Conservation (phyloP, 345 rosid species). For the Pelargonium nanum region DNA sequence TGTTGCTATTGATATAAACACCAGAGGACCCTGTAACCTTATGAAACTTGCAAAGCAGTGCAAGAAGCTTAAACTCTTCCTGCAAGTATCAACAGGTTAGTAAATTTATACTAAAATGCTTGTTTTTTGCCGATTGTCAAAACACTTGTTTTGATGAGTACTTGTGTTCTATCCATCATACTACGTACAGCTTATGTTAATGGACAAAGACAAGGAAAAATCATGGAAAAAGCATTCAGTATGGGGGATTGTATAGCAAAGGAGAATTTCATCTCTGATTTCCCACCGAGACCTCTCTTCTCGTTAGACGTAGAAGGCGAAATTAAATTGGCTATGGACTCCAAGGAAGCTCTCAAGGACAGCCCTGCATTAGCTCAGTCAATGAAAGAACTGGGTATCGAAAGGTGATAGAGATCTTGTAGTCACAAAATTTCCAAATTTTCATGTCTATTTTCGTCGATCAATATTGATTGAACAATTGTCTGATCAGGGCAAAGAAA, state of each 20-base stretch:
- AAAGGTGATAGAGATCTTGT: constrained; percentile 35
- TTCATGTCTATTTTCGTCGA: too few relatives aligned
- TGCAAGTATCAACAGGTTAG: constrained; percentile 63
- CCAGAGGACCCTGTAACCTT: constrained; percentile 55
- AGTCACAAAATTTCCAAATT: background rate
- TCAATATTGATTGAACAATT: background rate
- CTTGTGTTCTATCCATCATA: background rate
- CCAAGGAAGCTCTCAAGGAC: constrained; percentile 25
- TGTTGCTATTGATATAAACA: constrained; percentile 61
- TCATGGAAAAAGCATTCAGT: constrained; percentile 70
- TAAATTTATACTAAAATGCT: background rate
- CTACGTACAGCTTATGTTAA: constrained; percentile 75
- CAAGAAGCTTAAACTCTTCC: constrained; percentile 53
- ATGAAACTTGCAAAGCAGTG: constrained; percentile 67
- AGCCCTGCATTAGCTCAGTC: constrained; percentile 30
- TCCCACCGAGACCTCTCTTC: constrained; percentile 17
- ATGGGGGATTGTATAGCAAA: constrained; percentile 64
- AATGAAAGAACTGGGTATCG: constrained; percentile 76
- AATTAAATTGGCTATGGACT: constrained; percentile 39
- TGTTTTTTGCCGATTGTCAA: background rate
- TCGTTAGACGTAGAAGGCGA: constrained; percentile 53
- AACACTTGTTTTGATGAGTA: background rate
- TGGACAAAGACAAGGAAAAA: constrained; percentile 86
- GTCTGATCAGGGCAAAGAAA: background rate
- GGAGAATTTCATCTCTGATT: constrained; percentile 37